phyloP scores from a whole-genome alignment of 1,284 basidiomycete species.

The Vanrija sp. region DNA sequence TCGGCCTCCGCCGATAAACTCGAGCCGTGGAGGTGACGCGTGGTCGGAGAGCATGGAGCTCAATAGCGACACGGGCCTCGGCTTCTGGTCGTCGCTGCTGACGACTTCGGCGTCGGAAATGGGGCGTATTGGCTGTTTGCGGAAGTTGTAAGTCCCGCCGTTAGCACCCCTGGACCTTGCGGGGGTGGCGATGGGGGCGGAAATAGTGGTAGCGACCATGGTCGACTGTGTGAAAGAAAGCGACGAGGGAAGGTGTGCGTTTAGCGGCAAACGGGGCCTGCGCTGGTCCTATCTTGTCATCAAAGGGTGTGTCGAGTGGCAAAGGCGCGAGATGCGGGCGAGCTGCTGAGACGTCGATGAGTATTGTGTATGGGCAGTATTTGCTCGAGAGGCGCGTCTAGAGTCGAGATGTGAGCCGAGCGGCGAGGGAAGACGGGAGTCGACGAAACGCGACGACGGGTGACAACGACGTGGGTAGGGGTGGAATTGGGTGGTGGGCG shows the following conservation, averaged over 20 bases:
- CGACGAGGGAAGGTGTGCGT: background rate
- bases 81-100: slow-evolving; percentile 9
- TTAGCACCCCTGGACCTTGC: too few species aligned
- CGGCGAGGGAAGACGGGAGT: too few species aligned
- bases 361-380: too few species aligned
- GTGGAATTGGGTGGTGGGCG: too few species aligned
- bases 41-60: slow-evolving; percentile 23
- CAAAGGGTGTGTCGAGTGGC: background rate
- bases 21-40: background rate
- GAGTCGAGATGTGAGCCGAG: too few species aligned
- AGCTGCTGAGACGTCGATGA: background rate
- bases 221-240: background rate
- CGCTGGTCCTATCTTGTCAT: background rate
- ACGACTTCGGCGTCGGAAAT: slow-evolving; percentile 9
- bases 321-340: too few species aligned
- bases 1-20: too few species aligned
- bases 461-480: too few species aligned
- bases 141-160: slow-evolving; percentile 3
- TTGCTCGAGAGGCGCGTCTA: too few species aligned
- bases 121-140: slow-evolving; percentile 11
- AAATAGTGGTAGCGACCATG: too few species aligned
- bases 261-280: background rate
- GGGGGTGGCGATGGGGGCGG: background rate
- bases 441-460: too few species aligned
- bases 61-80: slow-evolving; percentile 27